phyloP scores from a whole-genome alignment of 768 basidiomycete species.

The Sutorius australiensis region DNA sequence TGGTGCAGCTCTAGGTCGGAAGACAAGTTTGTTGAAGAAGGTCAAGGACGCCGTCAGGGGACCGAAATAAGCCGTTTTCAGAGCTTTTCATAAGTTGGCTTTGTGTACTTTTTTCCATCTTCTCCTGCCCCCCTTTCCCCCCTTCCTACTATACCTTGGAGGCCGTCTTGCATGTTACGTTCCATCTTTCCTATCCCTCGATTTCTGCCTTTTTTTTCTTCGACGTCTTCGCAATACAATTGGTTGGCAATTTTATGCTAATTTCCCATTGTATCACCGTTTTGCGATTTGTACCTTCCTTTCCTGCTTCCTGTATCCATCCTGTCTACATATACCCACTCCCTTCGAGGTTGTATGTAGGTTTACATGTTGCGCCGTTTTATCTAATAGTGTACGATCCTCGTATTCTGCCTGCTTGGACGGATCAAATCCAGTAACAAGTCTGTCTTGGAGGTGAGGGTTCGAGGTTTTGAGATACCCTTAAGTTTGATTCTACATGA shows the following conservation, averaged over 20 bases:
- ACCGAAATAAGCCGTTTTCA: slow-evolving; percentile 33
- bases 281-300: slow-evolving; percentile 10
- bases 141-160: slow-evolving; percentile 5
- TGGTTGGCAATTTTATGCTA: slow-evolving; percentile 4
- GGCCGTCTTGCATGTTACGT: slow-evolving; percentile 6
- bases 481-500: slow-evolving; percentile 6
- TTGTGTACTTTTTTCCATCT: slow-evolving; percentile 3
- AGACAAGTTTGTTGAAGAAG: slow-evolving; percentile 77
- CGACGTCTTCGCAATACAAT: not conserved
- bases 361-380: slow-evolving; percentile 24
- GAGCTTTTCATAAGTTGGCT: slow-evolving; percentile 6
- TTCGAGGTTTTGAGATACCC: not conserved
- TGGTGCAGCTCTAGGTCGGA: slow-evolving; percentile 54
- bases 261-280: not conserved
- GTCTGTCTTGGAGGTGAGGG: not conserved
- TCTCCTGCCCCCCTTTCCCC: not conserved
- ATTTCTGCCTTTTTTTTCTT: not conserved
- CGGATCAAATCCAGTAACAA: too few relatives aligned
- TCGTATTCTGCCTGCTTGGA: slow-evolving; percentile 9
- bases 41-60: slow-evolving; percentile 70
- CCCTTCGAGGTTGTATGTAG: slow-evolving; percentile 33
- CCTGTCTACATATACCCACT: slow-evolving; percentile 32
- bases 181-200: not conserved
- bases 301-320: slow-evolving; percentile 30
- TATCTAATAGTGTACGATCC: slow-evolving; percentile 31